Evolutionary conservation across 2,329 filamentous ascomycete genomes (phyloP).

Genomic region (Alternaria consortialis): DNA sequence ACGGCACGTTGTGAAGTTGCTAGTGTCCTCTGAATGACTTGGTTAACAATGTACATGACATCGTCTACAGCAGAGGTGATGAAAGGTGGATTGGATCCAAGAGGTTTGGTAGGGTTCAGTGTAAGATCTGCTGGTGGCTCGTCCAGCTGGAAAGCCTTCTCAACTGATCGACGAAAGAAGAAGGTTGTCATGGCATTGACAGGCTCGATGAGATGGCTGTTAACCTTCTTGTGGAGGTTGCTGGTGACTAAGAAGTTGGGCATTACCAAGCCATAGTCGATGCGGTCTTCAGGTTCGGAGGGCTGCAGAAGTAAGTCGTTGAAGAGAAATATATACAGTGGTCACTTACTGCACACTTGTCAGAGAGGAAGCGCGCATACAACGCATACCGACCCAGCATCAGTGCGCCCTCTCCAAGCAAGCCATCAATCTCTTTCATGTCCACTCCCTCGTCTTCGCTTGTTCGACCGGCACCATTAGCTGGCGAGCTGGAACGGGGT

Average conservation of each 20-base stretch:
- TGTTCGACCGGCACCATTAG: slow-evolving; percentile 62
- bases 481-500: slow-evolving; percentile 79
- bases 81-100: slow-evolving; percentile 82
- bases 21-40: slow-evolving; percentile 85
- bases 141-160: slow-evolving; percentile 97
- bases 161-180: slow-evolving; percentile 94
- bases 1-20: slow-evolving; percentile 85
- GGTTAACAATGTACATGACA: slow-evolving; percentile 98
- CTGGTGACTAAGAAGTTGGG: slow-evolving; percentile 82
- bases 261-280: slow-evolving; percentile 66
- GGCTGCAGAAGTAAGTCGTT: slow-evolving; percentile 34
- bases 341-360: slow-evolving; percentile 78
- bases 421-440: slow-evolving; percentile 92
- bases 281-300: slow-evolving; percentile 59
- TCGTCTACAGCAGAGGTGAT: slow-evolving; percentile 97
- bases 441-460: slow-evolving; percentile 93
- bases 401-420: slow-evolving; percentile 86
- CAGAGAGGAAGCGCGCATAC: slow-evolving; percentile 87
- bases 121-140: slow-evolving; percentile 84
- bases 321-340: slow-evolving; percentile 9
- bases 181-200: slow-evolving; percentile 95
- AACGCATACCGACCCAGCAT: slow-evolving; percentile 96
- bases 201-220: slow-evolving; percentile 75
- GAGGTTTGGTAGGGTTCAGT: slow-evolving; percentile 74
- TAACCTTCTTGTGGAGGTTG: slow-evolving; percentile 80